Percentiles rank a stretch among this genome's conserved stretches.
phyloP scores from a whole-genome alignment of 2,329 filamentous ascomycete genomes.

The Gremmenia infestans region DNA sequence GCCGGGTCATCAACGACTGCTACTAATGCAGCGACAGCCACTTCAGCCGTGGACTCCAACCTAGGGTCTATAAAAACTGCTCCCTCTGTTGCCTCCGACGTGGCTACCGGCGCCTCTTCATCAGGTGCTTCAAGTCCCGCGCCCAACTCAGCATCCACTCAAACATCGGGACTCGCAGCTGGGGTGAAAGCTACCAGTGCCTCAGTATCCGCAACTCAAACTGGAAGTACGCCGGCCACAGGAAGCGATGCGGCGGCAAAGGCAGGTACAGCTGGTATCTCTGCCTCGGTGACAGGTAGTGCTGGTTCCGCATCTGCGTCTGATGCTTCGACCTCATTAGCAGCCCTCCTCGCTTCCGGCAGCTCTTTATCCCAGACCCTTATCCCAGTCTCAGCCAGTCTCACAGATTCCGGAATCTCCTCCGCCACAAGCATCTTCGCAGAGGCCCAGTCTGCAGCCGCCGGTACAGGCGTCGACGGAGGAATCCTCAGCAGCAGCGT shows the following conservation, averaged over 20 bases:
- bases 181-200: too few relatives aligned
- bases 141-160: too few relatives aligned
- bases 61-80: not conserved
- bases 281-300: not conserved
- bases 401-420: not conserved
- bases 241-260: not conserved
- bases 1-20: not conserved
- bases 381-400: not conserved
- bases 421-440: not conserved
- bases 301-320: not conserved
- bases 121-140: not conserved
- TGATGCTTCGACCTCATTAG: not conserved
- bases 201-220: too few relatives aligned
- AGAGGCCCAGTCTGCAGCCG: not conserved
- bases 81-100: not conserved
- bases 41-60: not conserved
- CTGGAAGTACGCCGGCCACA: too few relatives aligned
- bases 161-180: too few relatives aligned
- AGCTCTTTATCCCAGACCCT: not conserved
- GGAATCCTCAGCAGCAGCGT: not conserved
- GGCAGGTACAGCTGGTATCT: not conserved
- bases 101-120: not conserved
- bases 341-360: not conserved
- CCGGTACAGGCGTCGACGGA: not conserved
- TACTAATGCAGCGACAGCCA: not conserved